These are phyloP conservation scores for Leucosporidium yakuticum DNA, from an alignment of 768 basidiomycete species.

Conservation along the genomic window DNA sequence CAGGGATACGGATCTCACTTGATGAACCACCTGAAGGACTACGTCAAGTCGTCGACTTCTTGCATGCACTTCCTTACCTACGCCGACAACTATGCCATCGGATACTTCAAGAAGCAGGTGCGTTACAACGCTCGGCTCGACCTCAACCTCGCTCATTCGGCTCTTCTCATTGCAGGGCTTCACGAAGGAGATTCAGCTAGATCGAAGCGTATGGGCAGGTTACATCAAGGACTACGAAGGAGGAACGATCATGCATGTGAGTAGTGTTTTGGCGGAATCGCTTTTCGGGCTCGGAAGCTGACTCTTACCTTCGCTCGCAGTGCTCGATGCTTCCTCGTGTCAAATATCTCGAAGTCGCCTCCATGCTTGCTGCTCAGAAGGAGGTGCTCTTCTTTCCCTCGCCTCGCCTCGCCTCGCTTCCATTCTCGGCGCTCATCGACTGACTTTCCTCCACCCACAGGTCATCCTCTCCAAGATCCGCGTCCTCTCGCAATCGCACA, in stretches of 20 bases:
- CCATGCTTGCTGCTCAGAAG: slow-evolving; percentile 70
- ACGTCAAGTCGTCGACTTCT: slow-evolving; percentile 75
- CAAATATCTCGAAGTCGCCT: slow-evolving; percentile 75
- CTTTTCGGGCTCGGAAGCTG: background rate
- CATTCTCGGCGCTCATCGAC: background rate
- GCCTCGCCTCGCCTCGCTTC: background rate
- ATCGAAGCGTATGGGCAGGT: slow-evolving; percentile 87
- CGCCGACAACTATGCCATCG: slow-evolving; percentile 97
- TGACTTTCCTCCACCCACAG: slow-evolving; percentile 32
- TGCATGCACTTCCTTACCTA: slow-evolving; percentile 97
- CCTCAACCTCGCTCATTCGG: background rate
- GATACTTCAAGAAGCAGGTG: slow-evolving; percentile 94
- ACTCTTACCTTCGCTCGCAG: slow-evolving; percentile 33
- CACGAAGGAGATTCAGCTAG: slow-evolving; percentile 91
- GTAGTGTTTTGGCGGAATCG: slow-evolving; percentile 8
- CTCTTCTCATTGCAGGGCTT: slow-evolving; percentile 55
- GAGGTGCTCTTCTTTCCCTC: slow-evolving; percentile 48
- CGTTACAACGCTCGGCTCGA: background rate
- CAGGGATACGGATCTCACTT: slow-evolving; percentile 97
- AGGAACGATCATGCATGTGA: slow-evolving; percentile 88
- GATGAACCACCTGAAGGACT: slow-evolving; percentile 96
- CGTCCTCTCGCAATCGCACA: slow-evolving; percentile 74
- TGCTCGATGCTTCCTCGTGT: slow-evolving; percentile 91
- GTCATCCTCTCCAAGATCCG: slow-evolving; percentile 84
- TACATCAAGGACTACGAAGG: slow-evolving; percentile 99